Evolutionary conservation across 1,139 yeast species (phyloP), one percentile per base, ranked within the genome.

Genomic region (Candida tetrigidarum): DNA sequence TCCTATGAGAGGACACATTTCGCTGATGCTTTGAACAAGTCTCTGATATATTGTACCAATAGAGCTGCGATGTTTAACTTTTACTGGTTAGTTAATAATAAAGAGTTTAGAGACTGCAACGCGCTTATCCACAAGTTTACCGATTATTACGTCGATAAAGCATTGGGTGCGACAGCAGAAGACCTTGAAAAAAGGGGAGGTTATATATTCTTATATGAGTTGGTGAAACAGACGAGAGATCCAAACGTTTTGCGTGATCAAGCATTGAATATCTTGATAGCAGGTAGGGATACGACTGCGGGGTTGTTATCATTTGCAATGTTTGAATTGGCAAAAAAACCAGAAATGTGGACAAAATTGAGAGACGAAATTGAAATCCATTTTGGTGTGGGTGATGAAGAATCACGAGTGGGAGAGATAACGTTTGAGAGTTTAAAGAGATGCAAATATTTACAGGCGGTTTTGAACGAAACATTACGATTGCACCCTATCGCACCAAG

Each of bases 401-500:
- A 19, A 3, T n/a, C 33, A 3, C 22, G 23, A 7, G 15, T 32
- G 18, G 40, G 27, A 8, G 29, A 25, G 25, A 57, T 47, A n/a
- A 27, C 67, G 1, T 67, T 78, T 50, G 81, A 76, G 50, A 58
- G 73, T 4, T 66, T 79, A 46, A 77, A 78, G 60, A 37, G 40
- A 37, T 74, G 80, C 56, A 70, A 66, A 45, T 78, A 76, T 54
- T 68, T 79, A 53, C 69, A 71, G 52, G 66, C 73, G 33, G 72
- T 76, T 37, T 53, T 79, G 40, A 77, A 75, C 53, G 84, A 79
- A 57, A 56, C 67, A 8, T 67, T 79, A 47, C 65, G 84, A 49
- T 51, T 78, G 53, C 78, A 76, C 52, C 84, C 84, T 2, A 65
- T 76, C 8, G 83, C 79, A 8, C 83, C 84, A 5, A 57, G 60